Conservation (phyloP, 2,329 filamentous ascomycete genomes). For the Byssothecium circinans region DNA sequence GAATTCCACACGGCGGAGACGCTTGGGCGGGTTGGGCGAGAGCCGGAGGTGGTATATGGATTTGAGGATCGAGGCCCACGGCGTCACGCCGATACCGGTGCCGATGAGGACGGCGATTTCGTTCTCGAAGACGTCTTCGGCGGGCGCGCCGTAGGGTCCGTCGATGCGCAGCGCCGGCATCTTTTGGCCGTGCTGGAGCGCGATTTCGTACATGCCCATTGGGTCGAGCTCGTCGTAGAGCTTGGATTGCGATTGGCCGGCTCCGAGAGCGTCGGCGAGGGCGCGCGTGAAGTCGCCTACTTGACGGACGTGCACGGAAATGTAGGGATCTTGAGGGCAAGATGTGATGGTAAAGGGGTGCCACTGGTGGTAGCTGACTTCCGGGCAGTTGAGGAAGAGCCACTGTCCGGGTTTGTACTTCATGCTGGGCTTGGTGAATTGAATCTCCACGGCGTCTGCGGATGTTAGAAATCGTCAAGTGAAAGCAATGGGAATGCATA, state of each 20-base stretch:
- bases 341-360: slow-evolving; percentile 99
- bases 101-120: slow-evolving; percentile 85
- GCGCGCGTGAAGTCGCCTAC: slow-evolving; percentile 93
- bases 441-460: slow-evolving; percentile 89
- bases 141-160: slow-evolving; percentile 93
- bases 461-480: slow-evolving; percentile 27
- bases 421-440: slow-evolving; percentile 95
- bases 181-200: slow-evolving; percentile 85
- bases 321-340: slow-evolving; percentile 92
- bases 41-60: slow-evolving; percentile 98
- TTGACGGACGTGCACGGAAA: slow-evolving; percentile 92
- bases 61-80: slow-evolving; percentile 86
- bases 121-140: slow-evolving; percentile 95
- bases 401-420: slow-evolving; percentile 98
- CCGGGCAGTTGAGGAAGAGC: slow-evolving; percentile 93
- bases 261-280: slow-evolving; percentile 95
- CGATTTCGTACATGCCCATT: slow-evolving; percentile 97
- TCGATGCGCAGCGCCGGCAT: slow-evolving; percentile 92
- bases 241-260: slow-evolving; percentile 81
- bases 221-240: slow-evolving; percentile 89
- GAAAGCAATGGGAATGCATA: slow-evolving; percentile 46
- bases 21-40: slow-evolving; percentile 82
- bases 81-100: slow-evolving; percentile 84
- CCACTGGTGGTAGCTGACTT: slow-evolving; percentile 89
- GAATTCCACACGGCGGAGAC: slow-evolving; percentile 93